These are phyloP conservation scores for Aspergillus clavatus DNA, from an alignment of 2,329 filamentous ascomycete genomes.

Conservation along the genomic window DNA sequence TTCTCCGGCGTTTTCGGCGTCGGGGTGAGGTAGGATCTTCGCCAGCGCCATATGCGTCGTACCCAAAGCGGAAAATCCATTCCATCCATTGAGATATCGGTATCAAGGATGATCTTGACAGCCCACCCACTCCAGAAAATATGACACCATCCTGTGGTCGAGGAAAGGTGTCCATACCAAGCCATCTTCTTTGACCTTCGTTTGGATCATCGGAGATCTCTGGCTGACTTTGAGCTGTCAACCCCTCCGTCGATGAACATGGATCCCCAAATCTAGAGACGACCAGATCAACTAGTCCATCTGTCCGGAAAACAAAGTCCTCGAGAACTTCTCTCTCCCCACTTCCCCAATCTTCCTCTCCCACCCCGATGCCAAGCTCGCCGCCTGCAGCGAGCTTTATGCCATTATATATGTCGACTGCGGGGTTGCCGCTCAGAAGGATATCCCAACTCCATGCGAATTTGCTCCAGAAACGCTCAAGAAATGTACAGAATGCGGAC, in stretches of 20 bases:
- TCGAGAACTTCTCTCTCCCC: slow-evolving; percentile 91
- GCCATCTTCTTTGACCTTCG: slow-evolving; percentile 54
- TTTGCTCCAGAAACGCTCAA: slow-evolving; percentile 76
- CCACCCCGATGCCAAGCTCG: slow-evolving; percentile 88
- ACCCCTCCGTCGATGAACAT: slow-evolving; percentile 26
- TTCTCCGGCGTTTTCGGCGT: slow-evolving; percentile 38
- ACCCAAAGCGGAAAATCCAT: slow-evolving; percentile 77
- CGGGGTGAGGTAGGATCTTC: slow-evolving; percentile 70
- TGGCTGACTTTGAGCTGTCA: slow-evolving; percentile 10
- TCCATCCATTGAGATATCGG: slow-evolving; percentile 83
- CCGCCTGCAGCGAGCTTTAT: slow-evolving; percentile 86
- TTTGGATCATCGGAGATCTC: slow-evolving; percentile 11
- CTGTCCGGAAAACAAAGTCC: slow-evolving; percentile 71
- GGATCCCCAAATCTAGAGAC: slow-evolving; percentile 77
- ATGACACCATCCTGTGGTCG: slow-evolving; percentile 74
- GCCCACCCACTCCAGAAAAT: slow-evolving; percentile 72
- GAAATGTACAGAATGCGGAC: slow-evolving; percentile 63
- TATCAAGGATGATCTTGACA: slow-evolving; percentile 66
- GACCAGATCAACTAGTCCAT: slow-evolving; percentile 81
- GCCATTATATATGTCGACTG: slow-evolving; percentile 70
- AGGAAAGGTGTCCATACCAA: slow-evolving; percentile 66
- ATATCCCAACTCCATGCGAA: slow-evolving; percentile 74
- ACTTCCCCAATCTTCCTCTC: slow-evolving; percentile 91
- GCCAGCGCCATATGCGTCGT: slow-evolving; percentile 76
- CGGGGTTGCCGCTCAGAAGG: slow-evolving; percentile 82